These are phyloP conservation scores for Suillus subalutaceus DNA, from an alignment of 768 basidiomycete genomes.

Conservation along the genomic window DNA sequence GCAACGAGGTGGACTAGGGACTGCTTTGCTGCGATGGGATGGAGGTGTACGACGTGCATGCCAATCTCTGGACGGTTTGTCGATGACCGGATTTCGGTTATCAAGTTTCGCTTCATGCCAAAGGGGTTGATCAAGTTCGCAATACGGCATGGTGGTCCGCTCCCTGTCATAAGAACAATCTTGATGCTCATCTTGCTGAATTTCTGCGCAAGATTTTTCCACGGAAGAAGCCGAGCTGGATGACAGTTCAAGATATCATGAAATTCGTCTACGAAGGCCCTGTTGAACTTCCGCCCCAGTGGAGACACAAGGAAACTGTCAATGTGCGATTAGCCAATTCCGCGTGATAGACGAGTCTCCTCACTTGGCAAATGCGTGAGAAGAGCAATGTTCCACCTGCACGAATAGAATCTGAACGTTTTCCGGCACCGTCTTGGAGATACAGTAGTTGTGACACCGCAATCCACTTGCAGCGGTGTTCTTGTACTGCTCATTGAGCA, in stretches of 20 bases:
- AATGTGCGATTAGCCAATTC: fast-evolving
- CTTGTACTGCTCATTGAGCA: neutral
- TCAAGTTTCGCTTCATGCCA: neutral
- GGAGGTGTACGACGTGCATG: neutral
- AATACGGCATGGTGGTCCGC: too few species aligned
- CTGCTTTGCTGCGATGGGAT: neutral
- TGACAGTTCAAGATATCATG: neutral
- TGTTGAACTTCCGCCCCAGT: neutral
- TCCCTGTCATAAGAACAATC: too few species aligned
- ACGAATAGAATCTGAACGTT: neutral
- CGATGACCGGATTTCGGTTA: neutral
- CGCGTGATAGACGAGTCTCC: neutral
- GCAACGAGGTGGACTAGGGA: neutral
- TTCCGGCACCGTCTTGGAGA: neutral
- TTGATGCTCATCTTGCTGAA: too few species aligned
- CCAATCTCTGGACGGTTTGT: neutral
- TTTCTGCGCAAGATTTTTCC: neutral
- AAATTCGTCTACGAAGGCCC: neutral
- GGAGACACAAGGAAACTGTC: neutral
- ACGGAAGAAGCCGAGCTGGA: neutral
- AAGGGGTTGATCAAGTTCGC: neutral
- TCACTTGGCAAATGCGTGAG: neutral
- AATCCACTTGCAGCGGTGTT: neutral
- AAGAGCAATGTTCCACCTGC: neutral
- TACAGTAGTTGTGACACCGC: neutral